Evolutionary conservation across 2,329 filamentous ascomycete genomes (phyloP).

Genomic region (Xylaria arbuscula): DNA sequence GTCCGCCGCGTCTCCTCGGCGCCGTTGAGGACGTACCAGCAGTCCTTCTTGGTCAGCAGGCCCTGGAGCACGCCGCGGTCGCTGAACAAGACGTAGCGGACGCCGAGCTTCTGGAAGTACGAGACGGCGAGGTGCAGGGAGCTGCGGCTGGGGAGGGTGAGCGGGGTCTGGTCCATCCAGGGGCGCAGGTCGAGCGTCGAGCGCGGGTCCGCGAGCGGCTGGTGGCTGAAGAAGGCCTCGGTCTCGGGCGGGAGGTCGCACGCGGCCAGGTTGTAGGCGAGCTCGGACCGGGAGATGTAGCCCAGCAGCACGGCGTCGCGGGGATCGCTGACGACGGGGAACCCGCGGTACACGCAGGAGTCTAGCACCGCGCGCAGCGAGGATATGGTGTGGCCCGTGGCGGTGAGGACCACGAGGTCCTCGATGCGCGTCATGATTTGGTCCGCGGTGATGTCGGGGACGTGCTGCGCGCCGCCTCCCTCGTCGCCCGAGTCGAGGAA

Average conservation of each 20-base stretch:
- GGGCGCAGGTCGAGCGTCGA: constrained; percentile 87
- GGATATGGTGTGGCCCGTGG: constrained; percentile 86
- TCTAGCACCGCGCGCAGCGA: constrained; percentile 77
- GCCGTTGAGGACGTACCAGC: constrained; percentile 91
- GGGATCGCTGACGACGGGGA: constrained; percentile 85
- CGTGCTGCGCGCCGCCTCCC: constrained; percentile 52
- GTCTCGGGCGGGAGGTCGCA: constrained; percentile 74
- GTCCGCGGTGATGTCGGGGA: constrained; percentile 86
- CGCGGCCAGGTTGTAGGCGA: constrained; percentile 80
- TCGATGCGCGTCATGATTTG: constrained; percentile 94
- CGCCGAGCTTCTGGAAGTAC: constrained; percentile 94
- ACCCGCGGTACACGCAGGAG: constrained; percentile 84
- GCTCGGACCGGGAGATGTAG: constrained; percentile 92
- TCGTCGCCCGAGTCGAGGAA: constrained; percentile 94
- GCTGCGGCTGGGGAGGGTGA: constrained; percentile 82
- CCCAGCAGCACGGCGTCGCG: constrained; percentile 84
- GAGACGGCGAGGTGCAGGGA: constrained; percentile 85
- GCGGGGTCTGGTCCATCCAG: constrained; percentile 99
- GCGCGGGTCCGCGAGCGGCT: constrained; percentile 80
- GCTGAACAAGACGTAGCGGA: constrained; percentile 89
- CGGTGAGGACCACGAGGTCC: constrained; percentile 87
- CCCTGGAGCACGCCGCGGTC: constrained; percentile 86
- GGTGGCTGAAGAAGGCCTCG: constrained; percentile 85
- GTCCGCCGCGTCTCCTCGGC: constrained; percentile 69
- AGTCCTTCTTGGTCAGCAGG: constrained; percentile 94